Conservation (phyloP, 768 basidiomycete genomes). For the Lactarius sanguifluus region DNA sequence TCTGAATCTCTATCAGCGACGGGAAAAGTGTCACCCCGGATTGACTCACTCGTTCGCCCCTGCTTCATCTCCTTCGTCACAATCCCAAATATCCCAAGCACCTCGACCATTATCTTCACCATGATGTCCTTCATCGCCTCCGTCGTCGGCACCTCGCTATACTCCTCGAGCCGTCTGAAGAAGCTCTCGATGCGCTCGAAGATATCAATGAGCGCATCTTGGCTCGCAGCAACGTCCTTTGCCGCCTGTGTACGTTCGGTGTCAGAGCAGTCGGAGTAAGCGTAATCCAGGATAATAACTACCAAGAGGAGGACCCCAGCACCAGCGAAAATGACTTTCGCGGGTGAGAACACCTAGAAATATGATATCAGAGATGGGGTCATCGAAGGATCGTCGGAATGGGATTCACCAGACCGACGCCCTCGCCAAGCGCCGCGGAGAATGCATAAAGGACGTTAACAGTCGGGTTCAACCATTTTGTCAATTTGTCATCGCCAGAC, state of each 20-base stretch:
- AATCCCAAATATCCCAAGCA: background rate
- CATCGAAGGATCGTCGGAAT: background rate
- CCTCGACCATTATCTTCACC: background rate
- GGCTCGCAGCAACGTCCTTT: background rate
- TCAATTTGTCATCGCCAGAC: no score
- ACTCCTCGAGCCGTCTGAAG: background rate
- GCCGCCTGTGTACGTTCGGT: background rate
- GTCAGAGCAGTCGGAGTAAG: background rate
- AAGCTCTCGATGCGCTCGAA: background rate
- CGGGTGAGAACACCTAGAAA: background rate
- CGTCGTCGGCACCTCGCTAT: background rate
- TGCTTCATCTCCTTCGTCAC: background rate
- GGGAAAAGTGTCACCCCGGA: background rate
- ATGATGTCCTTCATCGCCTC: background rate
- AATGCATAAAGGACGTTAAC: no score
- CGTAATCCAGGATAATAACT: background rate
- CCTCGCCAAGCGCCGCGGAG: no score
- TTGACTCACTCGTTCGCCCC: background rate
- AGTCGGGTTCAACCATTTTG: no score
- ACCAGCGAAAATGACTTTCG: background rate
- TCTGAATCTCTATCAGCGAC: background rate
- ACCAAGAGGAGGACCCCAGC: background rate
- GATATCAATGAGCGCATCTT: background rate
- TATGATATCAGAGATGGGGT: background rate
- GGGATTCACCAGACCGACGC: background rate